Evolutionary conservation across 768 basidiomycete genomes (phyloP).

Genomic region (Psilocybe cubensis): DNA sequence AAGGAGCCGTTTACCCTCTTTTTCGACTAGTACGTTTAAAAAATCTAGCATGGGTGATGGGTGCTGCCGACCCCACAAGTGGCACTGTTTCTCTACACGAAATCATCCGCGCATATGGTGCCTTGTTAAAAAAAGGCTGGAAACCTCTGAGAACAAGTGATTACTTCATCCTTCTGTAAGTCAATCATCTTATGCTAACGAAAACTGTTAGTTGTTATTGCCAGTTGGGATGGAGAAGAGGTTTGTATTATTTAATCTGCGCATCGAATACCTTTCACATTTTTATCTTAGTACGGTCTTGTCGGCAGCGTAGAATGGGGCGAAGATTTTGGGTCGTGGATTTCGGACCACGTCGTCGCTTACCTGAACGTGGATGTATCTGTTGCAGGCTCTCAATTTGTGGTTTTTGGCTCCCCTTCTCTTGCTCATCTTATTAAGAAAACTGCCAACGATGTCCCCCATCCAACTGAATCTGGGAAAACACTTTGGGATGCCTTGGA

Average conservation of each 20-base stretch:
- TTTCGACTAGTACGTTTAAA: neutral
- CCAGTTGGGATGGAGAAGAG: conserved; percentile 80
- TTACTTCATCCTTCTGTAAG: conserved; percentile 1
- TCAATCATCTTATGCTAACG: neutral
- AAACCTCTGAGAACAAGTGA: conserved; percentile 69
- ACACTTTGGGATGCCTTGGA: conserved; percentile 80
- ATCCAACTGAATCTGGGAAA: conserved; percentile 65
- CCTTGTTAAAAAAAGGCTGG: conserved; percentile 74
- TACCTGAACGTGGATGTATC: conserved; percentile 87
- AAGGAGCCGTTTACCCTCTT: conserved; percentile 18
- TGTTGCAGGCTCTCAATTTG: conserved; percentile 62
- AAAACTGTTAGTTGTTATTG: conserved; percentile 52
- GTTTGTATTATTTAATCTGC: conserved; percentile 35
- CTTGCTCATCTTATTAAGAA: conserved; percentile 75
- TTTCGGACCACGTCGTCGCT: conserved; percentile 77
- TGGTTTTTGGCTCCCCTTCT: conserved; percentile 72
- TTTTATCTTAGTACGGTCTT: conserved; percentile 52
- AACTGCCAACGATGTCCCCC: conserved; percentile 71
- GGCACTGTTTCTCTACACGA: conserved; percentile 83
- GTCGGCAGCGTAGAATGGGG: conserved; percentile 92
- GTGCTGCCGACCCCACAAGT: conserved; percentile 78
- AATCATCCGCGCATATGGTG: conserved; percentile 74
- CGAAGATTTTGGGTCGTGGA: conserved; percentile 88
- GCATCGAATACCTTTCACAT: conserved; percentile 5
- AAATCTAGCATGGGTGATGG: conserved; percentile 69